Evolutionary conservation across 495 filamentous ascomycete genomes (phyloP), one percentile per base, ranked within the genome.

Genomic region (Pyrenula aspistea): DNA sequence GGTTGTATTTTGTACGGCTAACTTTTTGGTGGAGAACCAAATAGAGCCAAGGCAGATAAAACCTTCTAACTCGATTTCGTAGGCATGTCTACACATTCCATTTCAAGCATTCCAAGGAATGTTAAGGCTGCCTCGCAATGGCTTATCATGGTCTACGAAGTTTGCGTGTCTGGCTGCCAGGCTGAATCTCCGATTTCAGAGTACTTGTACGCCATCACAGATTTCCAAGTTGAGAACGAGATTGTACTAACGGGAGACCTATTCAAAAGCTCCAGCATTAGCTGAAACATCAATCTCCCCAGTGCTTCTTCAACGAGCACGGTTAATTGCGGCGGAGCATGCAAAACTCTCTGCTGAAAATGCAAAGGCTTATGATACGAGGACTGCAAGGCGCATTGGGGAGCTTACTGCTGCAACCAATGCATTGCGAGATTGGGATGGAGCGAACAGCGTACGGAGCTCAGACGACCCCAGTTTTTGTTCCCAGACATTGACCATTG

Each of bases 301-400:
- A 54, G 75, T 78, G 23, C 73, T 91, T 19, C 74, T 91, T 49
- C 71, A 70, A 12, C 74, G 85, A 63, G 87, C 87, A 24, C 82
- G 82, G 52, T 68, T 78, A 24, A 66, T 90, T 31, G 78, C 82
- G 24, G 63, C 68, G 25, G 86, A 94, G 62, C 87, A 94, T 69
- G 70, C 82, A n/a, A 70, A 71, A 2, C 73, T 88, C 20, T 77
- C 79, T 0, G 66, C 81, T 23, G 74, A 78, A 62, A 65, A 87
- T 24, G 65, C 71, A 49, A 67, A 76, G 42, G 73, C 79, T 54
- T 98, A 91, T 65, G 87, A 95, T 64, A 65, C 78, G 0, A 81
- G 80, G 59, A 73, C 78, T 2, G 88, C 90, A 2, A 93, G 88
- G 71, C 81, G 86, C 59, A 72, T 83, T 1, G 91, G 92, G 50